Conservation (phyloP, 2,329 filamentous ascomycete genomes). For the Venturia effusa region DNA sequence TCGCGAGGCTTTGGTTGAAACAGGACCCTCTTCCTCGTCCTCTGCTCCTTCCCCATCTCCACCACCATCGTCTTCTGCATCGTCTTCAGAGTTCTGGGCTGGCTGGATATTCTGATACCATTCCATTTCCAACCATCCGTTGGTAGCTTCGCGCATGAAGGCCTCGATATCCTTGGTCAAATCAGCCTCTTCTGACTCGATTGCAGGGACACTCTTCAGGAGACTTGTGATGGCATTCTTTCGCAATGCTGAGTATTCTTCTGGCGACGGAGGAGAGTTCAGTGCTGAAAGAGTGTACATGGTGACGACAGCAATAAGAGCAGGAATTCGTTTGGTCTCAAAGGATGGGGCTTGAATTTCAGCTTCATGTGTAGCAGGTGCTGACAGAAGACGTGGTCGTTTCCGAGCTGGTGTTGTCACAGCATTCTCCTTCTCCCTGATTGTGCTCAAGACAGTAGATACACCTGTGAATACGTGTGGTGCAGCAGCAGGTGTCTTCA, state of each 20-base stretch:
- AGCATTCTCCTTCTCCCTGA: background rate
- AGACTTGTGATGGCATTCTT: conserved; percentile 19
- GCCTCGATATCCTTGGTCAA: conserved; percentile 34
- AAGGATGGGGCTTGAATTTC: background rate
- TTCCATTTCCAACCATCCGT: conserved; percentile 16
- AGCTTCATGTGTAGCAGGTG: conserved; percentile 5
- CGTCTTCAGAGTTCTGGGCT: conserved; percentile 14
- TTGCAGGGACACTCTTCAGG: conserved; percentile 36
- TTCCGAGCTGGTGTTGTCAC: conserved; percentile 30
- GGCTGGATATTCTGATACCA: conserved; percentile 14
- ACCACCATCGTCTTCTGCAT: conserved; percentile 31
- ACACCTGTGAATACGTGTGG: conserved; percentile 68
- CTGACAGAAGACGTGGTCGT: conserved; percentile 34
- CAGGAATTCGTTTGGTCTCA: conserved; percentile 29
- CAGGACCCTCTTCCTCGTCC: conserved; percentile 14
- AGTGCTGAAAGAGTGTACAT: conserved; percentile 48
- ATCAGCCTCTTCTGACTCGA: conserved; percentile 18
- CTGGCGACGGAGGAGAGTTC: conserved; percentile 14
- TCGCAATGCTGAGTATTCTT: conserved; percentile 9
- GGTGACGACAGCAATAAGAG: conserved; percentile 49
- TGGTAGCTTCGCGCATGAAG: conserved; percentile 9
- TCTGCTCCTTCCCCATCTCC: conserved; percentile 26
- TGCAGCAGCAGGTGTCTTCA: conserved; percentile 50
- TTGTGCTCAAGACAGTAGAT: conserved; percentile 39
- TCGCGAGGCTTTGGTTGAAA: conserved; percentile 35